Conservation (phyloP, 2,329 filamentous ascomycete species). For the Raffaelea ambrosiae region DNA sequence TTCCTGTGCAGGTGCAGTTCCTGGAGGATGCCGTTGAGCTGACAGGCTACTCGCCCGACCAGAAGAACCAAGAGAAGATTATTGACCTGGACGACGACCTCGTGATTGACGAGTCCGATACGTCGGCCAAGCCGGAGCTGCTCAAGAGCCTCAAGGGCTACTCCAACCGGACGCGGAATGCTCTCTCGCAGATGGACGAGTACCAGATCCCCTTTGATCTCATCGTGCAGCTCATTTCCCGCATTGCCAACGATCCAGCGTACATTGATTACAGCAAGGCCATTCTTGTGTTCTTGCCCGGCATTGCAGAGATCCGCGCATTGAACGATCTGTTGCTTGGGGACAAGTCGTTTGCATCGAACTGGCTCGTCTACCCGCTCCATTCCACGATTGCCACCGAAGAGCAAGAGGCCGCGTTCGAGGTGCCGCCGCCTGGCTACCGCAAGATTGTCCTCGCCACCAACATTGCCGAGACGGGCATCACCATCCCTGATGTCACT, state of each 20-base stretch:
- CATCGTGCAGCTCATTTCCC: slow-evolving; percentile 68
- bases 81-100: slow-evolving; percentile 57
- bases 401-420: slow-evolving; percentile 89
- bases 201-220: slow-evolving; percentile 87
- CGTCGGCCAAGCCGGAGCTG: slow-evolving; percentile 46
- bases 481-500: slow-evolving; percentile 96
- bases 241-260: slow-evolving; percentile 60
- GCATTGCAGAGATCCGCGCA: slow-evolving; percentile 84
- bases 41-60: slow-evolving; percentile 61
- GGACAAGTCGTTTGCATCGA: slow-evolving; percentile 63
- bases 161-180: slow-evolving; percentile 65
- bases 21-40: slow-evolving; percentile 88
- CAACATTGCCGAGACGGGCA: slow-evolving; percentile 97
- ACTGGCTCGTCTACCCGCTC: slow-evolving; percentile 81
- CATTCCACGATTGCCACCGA: slow-evolving; percentile 95
- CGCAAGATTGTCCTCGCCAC: slow-evolving; percentile 95
- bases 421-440: slow-evolving; percentile 69
- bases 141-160: slow-evolving; percentile 63
- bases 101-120: slow-evolving; percentile 39
- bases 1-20: slow-evolving; percentile 80
- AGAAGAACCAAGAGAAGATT: slow-evolving; percentile 42
- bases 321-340: slow-evolving; percentile 78
- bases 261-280: slow-evolving; percentile 74
- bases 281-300: slow-evolving; percentile 88
- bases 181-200: slow-evolving; percentile 73